These are phyloP conservation scores for Talaromyces sp. DNA, from an alignment of 2,329 filamentous ascomycete genomes.

Conservation along the genomic window DNA sequence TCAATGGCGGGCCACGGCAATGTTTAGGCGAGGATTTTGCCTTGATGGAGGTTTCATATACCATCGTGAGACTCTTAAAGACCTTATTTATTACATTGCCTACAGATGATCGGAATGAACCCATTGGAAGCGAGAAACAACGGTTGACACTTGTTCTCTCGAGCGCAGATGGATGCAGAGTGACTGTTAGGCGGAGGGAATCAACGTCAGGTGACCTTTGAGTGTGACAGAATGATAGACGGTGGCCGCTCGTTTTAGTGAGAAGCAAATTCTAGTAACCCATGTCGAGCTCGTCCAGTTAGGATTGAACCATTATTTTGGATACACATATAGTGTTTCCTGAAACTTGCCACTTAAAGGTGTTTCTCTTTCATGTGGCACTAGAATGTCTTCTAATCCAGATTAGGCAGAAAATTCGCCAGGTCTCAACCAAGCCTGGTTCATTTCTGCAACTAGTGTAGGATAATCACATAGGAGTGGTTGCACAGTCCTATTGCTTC, in stretches of 20 bases:
- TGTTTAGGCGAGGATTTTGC: constrained; percentile 30
- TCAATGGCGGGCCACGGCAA: constrained; percentile 28
- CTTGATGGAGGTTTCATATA: constrained; percentile 24
- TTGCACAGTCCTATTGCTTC: neutral
- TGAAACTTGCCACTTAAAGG: no score
- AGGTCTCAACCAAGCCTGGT: neutral
- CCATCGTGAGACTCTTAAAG: constrained; percentile 21
- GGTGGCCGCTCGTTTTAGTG: neutral
- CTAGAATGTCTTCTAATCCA: neutral
- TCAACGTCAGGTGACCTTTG: neutral
- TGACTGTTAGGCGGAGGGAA: neutral
- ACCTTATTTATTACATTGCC: constrained; percentile 4
- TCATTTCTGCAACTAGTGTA: neutral
- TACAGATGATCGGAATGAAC: neutral
- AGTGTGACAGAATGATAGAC: neutral
- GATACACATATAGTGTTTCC: no score
- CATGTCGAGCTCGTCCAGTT: no score
- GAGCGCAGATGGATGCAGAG: neutral
- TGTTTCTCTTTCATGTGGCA: neutral
- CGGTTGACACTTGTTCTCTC: neutral
- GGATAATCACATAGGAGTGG: neutral
- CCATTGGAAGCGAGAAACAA: neutral
- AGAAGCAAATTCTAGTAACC: no score
- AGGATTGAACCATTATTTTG: no score
- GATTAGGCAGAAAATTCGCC: neutral